A percentile compares a stretch with the other conserved stretches of the same genome.
phyloP scores from a whole-genome alignment of 2,329 filamentous ascomycete species.

The Furcasterigmium furcatum region DNA sequence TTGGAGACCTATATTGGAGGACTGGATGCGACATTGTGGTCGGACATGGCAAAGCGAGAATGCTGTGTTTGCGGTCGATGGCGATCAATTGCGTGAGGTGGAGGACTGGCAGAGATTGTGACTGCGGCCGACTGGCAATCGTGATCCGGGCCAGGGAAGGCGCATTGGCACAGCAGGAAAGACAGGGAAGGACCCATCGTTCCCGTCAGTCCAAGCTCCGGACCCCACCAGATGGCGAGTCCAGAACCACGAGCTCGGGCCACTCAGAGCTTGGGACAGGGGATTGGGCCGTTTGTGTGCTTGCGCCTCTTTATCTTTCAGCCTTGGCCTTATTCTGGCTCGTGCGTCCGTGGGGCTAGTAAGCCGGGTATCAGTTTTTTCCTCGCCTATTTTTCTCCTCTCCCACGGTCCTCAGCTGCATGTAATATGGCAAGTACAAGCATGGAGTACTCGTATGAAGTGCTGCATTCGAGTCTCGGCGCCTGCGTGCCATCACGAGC shows the following conservation, averaged over 20 bases:
- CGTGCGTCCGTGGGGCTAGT: not conserved
- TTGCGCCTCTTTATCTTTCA: not conserved
- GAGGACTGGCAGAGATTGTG: not conserved
- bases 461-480: not conserved
- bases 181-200: not conserved
- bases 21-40: no score
- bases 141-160: not conserved
- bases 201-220: constrained; percentile 1
- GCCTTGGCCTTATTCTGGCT: not conserved
- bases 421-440: no score
- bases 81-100: not conserved
- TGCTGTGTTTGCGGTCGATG: no score
- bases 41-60: no score
- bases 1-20: no score
- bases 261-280: not conserved
- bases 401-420: not conserved
- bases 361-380: no score
- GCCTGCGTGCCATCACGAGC: not conserved
- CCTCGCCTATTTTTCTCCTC: not conserved
- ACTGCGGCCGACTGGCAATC: not conserved
- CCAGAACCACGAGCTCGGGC: constrained; percentile 2
- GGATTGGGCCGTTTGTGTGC: not conserved
- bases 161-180: not conserved
- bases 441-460: not conserved
- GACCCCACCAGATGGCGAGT: constrained; percentile 1